Percentiles rank a stretch among this genome's conserved stretches.
Conservation (phyloP, 1,139 yeast species). For the Zygosaccharomyces pseudobailii region DNA sequence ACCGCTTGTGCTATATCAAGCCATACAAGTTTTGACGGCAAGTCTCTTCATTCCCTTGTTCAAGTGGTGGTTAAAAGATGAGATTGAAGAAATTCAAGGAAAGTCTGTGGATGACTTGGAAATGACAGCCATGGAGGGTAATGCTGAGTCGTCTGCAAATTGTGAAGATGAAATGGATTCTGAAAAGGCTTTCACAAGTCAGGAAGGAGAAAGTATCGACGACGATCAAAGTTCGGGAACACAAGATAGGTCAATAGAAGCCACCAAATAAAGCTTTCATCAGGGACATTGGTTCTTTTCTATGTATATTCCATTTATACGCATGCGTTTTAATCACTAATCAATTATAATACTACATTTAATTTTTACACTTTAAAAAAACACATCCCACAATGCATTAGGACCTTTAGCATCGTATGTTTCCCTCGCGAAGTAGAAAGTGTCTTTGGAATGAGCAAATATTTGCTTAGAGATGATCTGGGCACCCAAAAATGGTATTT, state of each 20-base stretch:
- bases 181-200: not conserved
- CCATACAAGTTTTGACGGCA: conserved; percentile 79
- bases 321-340: not conserved
- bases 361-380: conserved; percentile 19
- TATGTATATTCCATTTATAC: not conserved
- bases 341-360: conserved; percentile 2
- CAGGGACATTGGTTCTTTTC: not conserved
- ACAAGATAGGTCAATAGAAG: not conserved
- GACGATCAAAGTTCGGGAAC: not conserved
- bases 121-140: not conserved
- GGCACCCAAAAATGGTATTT: conserved; percentile 76
- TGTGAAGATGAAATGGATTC: not conserved
- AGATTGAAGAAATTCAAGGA: conserved; percentile 12
- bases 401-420: conserved; percentile 83
- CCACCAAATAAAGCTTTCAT: not conserved
- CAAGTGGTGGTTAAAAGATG: conserved; percentile 53
- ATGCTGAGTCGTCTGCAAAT: not conserved
- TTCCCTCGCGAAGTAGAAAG: conserved; percentile 61
- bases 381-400: conserved; percentile 48
- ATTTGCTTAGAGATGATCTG: conserved; percentile 84
- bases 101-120: conserved; percentile 10
- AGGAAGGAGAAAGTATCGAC: not conserved
- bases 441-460: conserved; percentile 62
- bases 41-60: conserved; percentile 61
- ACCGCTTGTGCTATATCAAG: conserved; percentile 79